Base-by-base conservation (phyloP, 2,329 filamentous ascomycete genomes). In the Ceratocystis eucalypticola region DNA sequence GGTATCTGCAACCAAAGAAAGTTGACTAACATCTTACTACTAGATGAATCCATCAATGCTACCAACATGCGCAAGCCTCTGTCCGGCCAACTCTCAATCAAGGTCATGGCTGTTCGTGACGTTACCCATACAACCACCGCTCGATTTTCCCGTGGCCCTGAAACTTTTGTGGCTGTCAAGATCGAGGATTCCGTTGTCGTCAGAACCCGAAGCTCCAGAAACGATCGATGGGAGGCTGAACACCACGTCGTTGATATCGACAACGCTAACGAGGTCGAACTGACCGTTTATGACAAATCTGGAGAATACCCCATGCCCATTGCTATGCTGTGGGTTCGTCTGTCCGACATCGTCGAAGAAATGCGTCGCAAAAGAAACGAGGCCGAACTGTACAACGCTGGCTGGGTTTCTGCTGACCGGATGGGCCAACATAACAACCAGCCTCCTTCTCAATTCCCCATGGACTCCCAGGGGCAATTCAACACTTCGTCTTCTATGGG, bases 361-460 rank as follows among this genome's bases (percentile, higher is more conserved):
- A 93, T 99, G 82, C 88, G 94, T 74, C 86, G 92, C 69, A 97
- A 97, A 81, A 95, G 88, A 78, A 95, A 99, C 69, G 94, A 99
- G 77, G 88, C 91, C 15, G 94, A 99, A 74, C 89, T 96, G 74
- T 96, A 92, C 75, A 89, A 87, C 72, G 91, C 90, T 57, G 94
- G 93, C 65, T 99, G 94, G 94, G 93, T 96, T 65, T 96, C 94
- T 70, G 94, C 94, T 64, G 94, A 97, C 75, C 89, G 93, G 73
- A 96, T 97, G 89, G 89, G 84, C 61, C 85, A 84, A 69, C 75
- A 76, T 65, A 73, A 74, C 53, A 73, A 74, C 53, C 72, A 65
- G 0, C 77, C 80, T 17, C 81, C 82, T 12, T 70, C 81, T 15
- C 84, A 86, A 71, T 85, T 86, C 71, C 82, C 82, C 22, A 81